phyloP scores from a whole-genome alignment of 768 basidiomycete species.

The Phallus indusiatus region DNA sequence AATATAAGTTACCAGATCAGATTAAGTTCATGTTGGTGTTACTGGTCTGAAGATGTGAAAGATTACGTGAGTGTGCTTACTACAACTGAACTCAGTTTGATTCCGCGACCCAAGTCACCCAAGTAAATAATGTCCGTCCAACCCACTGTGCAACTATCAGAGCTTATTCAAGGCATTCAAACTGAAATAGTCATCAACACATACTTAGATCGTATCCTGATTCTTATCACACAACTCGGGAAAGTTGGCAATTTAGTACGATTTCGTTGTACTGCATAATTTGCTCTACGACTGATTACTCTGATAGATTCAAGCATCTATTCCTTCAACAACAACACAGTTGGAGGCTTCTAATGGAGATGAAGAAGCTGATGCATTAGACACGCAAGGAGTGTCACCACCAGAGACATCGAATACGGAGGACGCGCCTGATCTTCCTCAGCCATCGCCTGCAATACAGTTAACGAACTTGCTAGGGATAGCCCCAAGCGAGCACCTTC shows the following conservation, averaged over 20 bases:
- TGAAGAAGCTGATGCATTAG: constrained; percentile 24
- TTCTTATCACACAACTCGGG: constrained; percentile 84
- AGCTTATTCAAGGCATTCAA: constrained; percentile 40
- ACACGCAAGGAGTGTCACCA: too few relatives aligned
- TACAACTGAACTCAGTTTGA: too few relatives aligned
- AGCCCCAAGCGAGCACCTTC: constrained; percentile 56
- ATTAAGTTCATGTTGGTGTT: too few relatives aligned
- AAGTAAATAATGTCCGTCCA: neutral
- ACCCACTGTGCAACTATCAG: constrained; percentile 41
- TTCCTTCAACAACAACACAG: constrained; percentile 56
- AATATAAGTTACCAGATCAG: too few relatives aligned
- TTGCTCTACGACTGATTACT: constrained; percentile 7
- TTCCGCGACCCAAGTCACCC: too few relatives aligned
- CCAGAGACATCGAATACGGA: neutral
- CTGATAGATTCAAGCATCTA: constrained; percentile 67
- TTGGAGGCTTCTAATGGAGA: constrained; percentile 27
- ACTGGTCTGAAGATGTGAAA: too few relatives aligned
- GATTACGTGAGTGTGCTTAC: too few relatives aligned
- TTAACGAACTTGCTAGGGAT: constrained; percentile 72
- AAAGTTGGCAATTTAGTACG: constrained; percentile 83
- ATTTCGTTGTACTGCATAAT: neutral
- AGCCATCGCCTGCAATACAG: constrained; percentile 62
- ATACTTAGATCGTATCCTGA: constrained; percentile 71
- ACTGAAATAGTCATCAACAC: constrained; percentile 75
- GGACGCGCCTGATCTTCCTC: constrained; percentile 29